Conservation (phyloP, 2,329 filamentous ascomycete species). For the Ophiostoma sp. region DNA sequence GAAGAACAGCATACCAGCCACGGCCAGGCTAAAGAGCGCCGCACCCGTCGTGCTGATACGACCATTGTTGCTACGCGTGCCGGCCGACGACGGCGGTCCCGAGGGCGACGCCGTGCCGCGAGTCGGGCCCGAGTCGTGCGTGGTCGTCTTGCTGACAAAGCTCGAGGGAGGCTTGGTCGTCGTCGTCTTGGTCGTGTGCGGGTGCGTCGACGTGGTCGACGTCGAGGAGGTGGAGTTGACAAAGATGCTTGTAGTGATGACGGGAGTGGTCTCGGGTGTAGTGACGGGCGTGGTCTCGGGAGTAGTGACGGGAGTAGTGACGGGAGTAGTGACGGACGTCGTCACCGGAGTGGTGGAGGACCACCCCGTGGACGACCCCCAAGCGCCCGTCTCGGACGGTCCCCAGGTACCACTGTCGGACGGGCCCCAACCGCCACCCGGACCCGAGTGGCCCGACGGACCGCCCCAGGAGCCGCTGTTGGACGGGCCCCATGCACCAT, state of each 20-base stretch:
- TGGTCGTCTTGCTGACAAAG: constrained; percentile 1
- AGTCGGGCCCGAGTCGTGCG: not conserved
- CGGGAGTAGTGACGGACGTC: not conserved
- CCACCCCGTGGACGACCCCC: constrained; percentile 1
- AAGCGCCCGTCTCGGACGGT: not conserved
- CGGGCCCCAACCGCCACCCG: not conserved
- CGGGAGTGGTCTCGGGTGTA: not conserved
- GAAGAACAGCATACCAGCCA: not conserved
- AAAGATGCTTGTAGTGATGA: not conserved
- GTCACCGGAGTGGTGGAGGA: not conserved
- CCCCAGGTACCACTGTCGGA: not conserved
- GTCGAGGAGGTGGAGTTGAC: constrained; percentile 11
- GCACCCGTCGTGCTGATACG: not conserved
- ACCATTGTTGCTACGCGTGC: not conserved
- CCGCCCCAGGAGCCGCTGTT: not conserved
- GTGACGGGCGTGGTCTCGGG: not conserved
- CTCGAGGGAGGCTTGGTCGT: not conserved
- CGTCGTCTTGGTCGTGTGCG: constrained; percentile 9
- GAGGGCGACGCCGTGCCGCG: not conserved
- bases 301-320: too few species aligned
- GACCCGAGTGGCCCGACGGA: too few species aligned
- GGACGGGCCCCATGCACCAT: not conserved
- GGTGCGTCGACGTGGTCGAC: not conserved
- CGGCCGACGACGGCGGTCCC: not conserved
- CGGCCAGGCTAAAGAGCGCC: constrained; percentile 1